phyloP scores from a whole-genome alignment of 192 early-diverging fungal genomes.

The Martensiomyces pterosporus region DNA sequence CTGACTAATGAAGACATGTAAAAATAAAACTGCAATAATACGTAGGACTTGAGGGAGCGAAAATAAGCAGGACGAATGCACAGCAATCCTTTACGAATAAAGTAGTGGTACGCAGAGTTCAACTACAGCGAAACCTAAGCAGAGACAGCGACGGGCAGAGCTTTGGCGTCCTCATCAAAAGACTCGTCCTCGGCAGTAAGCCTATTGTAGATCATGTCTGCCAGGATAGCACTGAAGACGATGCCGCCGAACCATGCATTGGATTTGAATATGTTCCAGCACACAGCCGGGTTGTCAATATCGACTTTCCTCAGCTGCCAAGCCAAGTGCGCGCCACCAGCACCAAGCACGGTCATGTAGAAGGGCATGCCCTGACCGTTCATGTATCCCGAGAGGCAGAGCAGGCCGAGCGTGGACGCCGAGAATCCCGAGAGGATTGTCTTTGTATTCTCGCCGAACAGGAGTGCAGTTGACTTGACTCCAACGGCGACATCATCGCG shows the following conservation, averaged over 20 bases:
- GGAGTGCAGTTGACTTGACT: constrained; percentile 87
- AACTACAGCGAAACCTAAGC: too few species aligned
- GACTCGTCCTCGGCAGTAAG: constrained; percentile 2
- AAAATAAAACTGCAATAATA: too few species aligned
- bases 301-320: constrained; percentile 79
- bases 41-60: too few species aligned
- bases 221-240: constrained; percentile 67
- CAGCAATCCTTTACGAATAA: too few species aligned
- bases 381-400: constrained; percentile 73
- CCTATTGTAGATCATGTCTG: constrained; percentile 51
- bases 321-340: constrained; percentile 67
- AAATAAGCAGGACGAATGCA: too few species aligned
- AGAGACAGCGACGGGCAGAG: too few species aligned
- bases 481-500: constrained; percentile 80
- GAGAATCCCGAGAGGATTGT: constrained; percentile 71
- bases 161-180: too few species aligned
- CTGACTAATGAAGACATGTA: too few species aligned
- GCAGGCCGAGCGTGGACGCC: constrained; percentile 57
- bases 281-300: constrained; percentile 59
- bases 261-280: constrained; percentile 73
- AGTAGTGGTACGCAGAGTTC: too few species aligned
- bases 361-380: constrained; percentile 73
- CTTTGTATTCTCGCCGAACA: constrained; percentile 72
- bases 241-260: constrained; percentile 78
- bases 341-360: constrained; percentile 67